A percentile compares a stretch with the other conserved stretches of the same genome.
These are phyloP conservation scores for Agaricus subrufescens DNA, from an alignment of 768 basidiomycete genomes.

Conservation along the genomic window DNA sequence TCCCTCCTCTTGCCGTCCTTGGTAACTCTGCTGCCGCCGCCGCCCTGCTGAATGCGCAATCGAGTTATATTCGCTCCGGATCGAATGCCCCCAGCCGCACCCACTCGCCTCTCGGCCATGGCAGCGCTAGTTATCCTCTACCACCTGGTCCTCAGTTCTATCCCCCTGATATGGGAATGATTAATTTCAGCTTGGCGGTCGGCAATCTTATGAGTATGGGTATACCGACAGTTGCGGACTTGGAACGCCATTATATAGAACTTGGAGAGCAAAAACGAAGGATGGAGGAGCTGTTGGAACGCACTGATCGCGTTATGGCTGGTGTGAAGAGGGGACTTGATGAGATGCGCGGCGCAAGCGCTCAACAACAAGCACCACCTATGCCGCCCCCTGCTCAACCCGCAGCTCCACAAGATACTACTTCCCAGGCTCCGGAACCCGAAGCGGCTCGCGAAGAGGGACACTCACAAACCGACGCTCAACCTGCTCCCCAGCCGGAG, in stretches of 20 bases:
- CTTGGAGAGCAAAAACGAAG: constrained; percentile 57
- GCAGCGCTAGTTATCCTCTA: constrained; percentile 22
- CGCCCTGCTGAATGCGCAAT: constrained; percentile 34
- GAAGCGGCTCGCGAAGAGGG: not conserved
- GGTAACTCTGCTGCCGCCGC: constrained; percentile 23
- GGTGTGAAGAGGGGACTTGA: constrained; percentile 72
- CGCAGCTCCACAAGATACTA: constrained; percentile 12
- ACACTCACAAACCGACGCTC: not conserved
- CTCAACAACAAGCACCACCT: constrained; percentile 6
- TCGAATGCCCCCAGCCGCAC: constrained; percentile 68
- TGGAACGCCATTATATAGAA: constrained; percentile 68
- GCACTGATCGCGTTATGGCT: constrained; percentile 69
- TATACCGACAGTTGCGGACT: constrained; percentile 47
- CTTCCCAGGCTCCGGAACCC: constrained; percentile 14
- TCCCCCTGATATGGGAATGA: constrained; percentile 22
- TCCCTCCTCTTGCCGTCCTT: constrained; percentile 52
- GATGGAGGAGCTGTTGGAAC: constrained; percentile 71
- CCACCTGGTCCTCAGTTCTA: constrained; percentile 14
- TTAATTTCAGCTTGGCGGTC: constrained; percentile 27
- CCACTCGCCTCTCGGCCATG: constrained; percentile 63
- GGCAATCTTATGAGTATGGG: constrained; percentile 30
- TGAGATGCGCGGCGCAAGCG: constrained; percentile 50
- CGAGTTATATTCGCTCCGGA: constrained; percentile 60
- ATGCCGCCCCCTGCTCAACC: constrained; percentile 7
- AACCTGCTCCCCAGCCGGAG: constrained; percentile 3